Evolutionary conservation across 1,139 yeast species (phyloP).

Genomic region (Magnusiomyces tetraspermus): DNA sequence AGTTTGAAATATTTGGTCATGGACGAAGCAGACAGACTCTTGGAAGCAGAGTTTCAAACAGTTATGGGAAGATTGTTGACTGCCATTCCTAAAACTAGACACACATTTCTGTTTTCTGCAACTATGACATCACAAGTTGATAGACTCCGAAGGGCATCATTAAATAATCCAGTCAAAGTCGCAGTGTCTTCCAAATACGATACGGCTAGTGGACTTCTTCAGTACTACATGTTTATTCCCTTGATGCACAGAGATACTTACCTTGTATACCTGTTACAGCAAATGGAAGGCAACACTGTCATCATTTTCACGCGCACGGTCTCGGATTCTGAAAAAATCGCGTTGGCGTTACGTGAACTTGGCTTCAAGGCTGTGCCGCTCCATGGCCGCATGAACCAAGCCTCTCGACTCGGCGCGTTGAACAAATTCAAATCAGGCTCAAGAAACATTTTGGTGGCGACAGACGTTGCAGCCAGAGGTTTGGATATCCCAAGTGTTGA

Average conservation of each 20-base stretch:
- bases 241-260: slow-evolving; percentile 89
- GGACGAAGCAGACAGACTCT: slow-evolving; percentile 94
- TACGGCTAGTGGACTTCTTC: slow-evolving; percentile 86
- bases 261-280: slow-evolving; percentile 72
- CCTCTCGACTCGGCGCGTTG: slow-evolving; percentile 85
- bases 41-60: slow-evolving; percentile 96
- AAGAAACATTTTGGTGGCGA: slow-evolving; percentile 77
- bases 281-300: slow-evolving; percentile 73
- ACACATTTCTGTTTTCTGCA: slow-evolving; percentile 86
- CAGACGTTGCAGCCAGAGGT: slow-evolving; percentile 98
- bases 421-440: slow-evolving; percentile 86
- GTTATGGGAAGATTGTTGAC: slow-evolving; percentile 79
- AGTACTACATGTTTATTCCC: slow-evolving; percentile 83
- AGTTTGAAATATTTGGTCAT: slow-evolving; percentile 75
- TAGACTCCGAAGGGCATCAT: slow-evolving; percentile 86
- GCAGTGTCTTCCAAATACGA: slow-evolving; percentile 84
- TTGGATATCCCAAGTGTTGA: slow-evolving; percentile 94
- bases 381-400: slow-evolving; percentile 88
- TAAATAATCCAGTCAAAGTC: slow-evolving; percentile 80
- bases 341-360: slow-evolving; percentile 66
- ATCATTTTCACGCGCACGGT: slow-evolving; percentile 91
- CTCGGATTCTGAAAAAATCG: slow-evolving; percentile 88
- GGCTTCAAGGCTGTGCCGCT: slow-evolving; percentile 89
- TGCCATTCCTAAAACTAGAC: slow-evolving; percentile 76
- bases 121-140: slow-evolving; percentile 95